Conservation (phyloP, 1,284 basidiomycete species). For the Ceratobasidium sp. region DNA sequence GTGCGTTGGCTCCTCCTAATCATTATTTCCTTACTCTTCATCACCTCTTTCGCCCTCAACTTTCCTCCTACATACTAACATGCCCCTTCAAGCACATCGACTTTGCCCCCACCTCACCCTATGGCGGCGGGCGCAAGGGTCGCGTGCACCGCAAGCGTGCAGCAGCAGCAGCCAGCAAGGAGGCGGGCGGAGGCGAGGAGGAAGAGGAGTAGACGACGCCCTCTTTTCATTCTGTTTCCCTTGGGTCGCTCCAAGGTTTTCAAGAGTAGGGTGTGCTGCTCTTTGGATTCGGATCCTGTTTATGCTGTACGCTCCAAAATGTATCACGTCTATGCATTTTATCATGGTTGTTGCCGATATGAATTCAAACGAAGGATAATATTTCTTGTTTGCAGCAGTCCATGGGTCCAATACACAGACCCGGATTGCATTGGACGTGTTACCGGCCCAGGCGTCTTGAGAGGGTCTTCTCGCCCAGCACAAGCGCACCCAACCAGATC, state of each 20-base stretch:
- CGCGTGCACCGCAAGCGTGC: slow-evolving; percentile 99
- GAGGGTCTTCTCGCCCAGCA: slow-evolving; percentile 13
- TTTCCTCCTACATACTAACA: background rate
- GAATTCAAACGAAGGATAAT: background rate
- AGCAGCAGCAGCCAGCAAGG: slow-evolving; percentile 90
- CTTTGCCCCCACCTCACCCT: slow-evolving; percentile 97
- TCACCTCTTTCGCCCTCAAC: too few species aligned
- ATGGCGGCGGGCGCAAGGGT: slow-evolving; percentile 95
- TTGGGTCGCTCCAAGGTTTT: too few species aligned
- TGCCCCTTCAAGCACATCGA: slow-evolving; percentile 81
- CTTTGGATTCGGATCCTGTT: background rate
- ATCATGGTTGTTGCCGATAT: slow-evolving; percentile 10
- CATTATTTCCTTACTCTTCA: too few species aligned
- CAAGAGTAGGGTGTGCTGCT: background rate
- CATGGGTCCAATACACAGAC: background rate
- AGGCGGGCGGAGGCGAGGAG: slow-evolving; percentile 88
- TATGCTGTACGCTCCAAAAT: slow-evolving; percentile 29
- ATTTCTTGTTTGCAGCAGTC: background rate
- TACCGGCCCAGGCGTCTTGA: slow-evolving; percentile 14
- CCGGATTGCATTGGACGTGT: slow-evolving; percentile 15
- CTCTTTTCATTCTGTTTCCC: background rate
- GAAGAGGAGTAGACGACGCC: slow-evolving; percentile 76
- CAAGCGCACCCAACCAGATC: slow-evolving; percentile 4
- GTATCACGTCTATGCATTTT: slow-evolving; percentile 29
- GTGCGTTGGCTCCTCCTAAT: slow-evolving; percentile 49